Conservation (phyloP, 2,329 filamentous ascomycete species). For the Clonostachys rhizophaga region DNA sequence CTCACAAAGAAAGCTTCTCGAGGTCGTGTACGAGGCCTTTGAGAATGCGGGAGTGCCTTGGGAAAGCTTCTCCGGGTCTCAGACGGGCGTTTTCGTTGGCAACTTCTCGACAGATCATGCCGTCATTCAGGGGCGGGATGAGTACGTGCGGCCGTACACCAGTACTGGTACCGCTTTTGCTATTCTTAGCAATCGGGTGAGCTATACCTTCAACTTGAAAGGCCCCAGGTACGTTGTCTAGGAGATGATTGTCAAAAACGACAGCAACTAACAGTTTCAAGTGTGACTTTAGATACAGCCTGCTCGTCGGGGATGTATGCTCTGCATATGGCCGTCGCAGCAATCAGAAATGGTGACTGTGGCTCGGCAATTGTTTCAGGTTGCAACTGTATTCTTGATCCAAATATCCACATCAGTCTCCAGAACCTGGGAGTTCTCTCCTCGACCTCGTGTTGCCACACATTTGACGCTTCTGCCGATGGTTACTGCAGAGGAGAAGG, state of each 20-base stretch:
- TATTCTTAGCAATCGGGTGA: conserved; percentile 5
- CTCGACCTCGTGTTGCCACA: conserved; percentile 27
- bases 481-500: conserved; percentile 55
- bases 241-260: background rate
- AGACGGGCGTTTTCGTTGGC: background rate
- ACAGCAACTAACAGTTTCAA: conserved; percentile 15
- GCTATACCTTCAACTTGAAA: conserved; percentile 5
- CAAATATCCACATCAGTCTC: conserved; percentile 14
- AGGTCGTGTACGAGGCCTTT: conserved; percentile 29
- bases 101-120: conserved; percentile 2
- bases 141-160: background rate
- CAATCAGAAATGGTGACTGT: conserved; percentile 20
- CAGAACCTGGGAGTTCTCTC: conserved; percentile 14
- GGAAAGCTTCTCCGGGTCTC: conserved; percentile 1
- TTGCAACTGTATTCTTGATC: conserved; percentile 16
- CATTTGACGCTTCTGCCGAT: conserved; percentile 45
- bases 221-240: conserved; percentile 1
- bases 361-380: conserved; percentile 22
- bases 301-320: conserved; percentile 39
- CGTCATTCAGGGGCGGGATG: background rate
- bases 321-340: conserved; percentile 30
- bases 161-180: background rate
- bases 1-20: conserved; percentile 10
- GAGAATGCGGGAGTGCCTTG: conserved; percentile 11
- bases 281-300: conserved; percentile 38